Evolutionary conservation across 2,329 filamentous ascomycete species (phyloP).

Genomic region (Macrophomina tecta): DNA sequence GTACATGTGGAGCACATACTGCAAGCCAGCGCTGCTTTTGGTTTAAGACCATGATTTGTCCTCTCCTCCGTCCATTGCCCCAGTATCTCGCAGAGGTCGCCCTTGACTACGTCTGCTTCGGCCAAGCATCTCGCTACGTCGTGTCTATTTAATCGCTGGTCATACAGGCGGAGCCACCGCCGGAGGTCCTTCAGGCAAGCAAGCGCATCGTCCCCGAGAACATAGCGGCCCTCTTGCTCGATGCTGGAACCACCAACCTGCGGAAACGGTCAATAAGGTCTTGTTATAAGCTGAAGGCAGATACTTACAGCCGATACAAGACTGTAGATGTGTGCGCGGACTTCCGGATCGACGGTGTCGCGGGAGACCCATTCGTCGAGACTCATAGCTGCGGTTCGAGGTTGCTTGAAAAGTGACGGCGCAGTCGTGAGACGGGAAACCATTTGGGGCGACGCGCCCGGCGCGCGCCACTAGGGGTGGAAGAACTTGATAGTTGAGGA

Average conservation of each 20-base stretch:
- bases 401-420: constrained; percentile 1
- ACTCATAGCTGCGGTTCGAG: constrained; percentile 27
- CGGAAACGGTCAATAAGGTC: constrained; percentile 29
- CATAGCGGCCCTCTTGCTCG: constrained; percentile 81
- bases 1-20: constrained; percentile 47
- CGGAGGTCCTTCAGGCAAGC: constrained; percentile 92
- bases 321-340: constrained; percentile 91
- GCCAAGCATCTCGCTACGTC: constrained; percentile 93
- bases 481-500: too few species aligned
- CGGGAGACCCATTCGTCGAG: constrained; percentile 53
- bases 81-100: constrained; percentile 88
- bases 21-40: constrained; percentile 81
- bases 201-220: constrained; percentile 89
- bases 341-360: constrained; percentile 78
- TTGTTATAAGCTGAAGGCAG: not conserved
- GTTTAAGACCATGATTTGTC: constrained; percentile 74
- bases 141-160: constrained; percentile 90
- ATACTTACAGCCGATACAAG: constrained; percentile 83
- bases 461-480: constrained; percentile 8
- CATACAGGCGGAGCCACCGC: constrained; percentile 93
- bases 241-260: constrained; percentile 85
- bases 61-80: constrained; percentile 79
- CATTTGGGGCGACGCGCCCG: constrained; percentile 22
- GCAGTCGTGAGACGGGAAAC: constrained; percentile 4
- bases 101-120: constrained; percentile 89